Conservation (phyloP, 2,329 filamentous ascomycete species). For the Exophiala spinifera region DNA sequence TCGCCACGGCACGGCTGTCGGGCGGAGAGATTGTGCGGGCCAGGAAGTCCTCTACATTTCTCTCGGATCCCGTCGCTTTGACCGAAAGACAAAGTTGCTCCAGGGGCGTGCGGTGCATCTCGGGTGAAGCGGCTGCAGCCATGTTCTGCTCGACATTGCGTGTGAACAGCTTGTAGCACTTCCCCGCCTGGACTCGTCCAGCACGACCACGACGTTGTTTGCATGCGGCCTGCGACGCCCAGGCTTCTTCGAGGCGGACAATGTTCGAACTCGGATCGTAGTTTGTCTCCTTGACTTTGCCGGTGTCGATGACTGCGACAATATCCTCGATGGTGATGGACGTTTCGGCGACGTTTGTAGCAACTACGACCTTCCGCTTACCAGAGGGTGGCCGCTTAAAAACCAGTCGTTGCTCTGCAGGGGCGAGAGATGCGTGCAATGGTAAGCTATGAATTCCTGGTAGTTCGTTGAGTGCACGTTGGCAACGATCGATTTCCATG, state of each 20-base stretch:
- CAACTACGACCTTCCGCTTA: slow-evolving; percentile 86
- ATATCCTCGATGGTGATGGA: slow-evolving; percentile 99
- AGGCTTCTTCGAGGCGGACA: slow-evolving; percentile 89
- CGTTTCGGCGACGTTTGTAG: slow-evolving; percentile 96
- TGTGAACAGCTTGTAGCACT: slow-evolving; percentile 95
- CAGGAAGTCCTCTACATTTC: slow-evolving; percentile 77
- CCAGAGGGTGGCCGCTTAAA: slow-evolving; percentile 73
- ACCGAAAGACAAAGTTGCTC: slow-evolving; percentile 94
- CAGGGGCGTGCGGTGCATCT: slow-evolving; percentile 86
- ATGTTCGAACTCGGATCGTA: slow-evolving; percentile 91
- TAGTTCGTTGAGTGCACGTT: slow-evolving; percentile 64
- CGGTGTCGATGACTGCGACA: slow-evolving; percentile 91
- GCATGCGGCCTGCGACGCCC: slow-evolving; percentile 89
- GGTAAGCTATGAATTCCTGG: slow-evolving; percentile 74
- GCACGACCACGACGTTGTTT: slow-evolving; percentile 92
- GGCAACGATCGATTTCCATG: slow-evolving; percentile 81
- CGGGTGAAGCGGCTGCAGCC: slow-evolving; percentile 83
- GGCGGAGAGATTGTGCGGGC: slow-evolving; percentile 86
- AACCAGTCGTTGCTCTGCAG: slow-evolving; percentile 80
- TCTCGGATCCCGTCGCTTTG: slow-evolving; percentile 75
- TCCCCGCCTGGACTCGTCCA: slow-evolving; percentile 84
- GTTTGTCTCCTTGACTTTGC: slow-evolving; percentile 92
- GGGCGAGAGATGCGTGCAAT: slow-evolving; percentile 86
- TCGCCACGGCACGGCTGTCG: slow-evolving; percentile 77
- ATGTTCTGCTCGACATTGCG: slow-evolving; percentile 78